These are phyloP conservation scores for Tagetes erecta DNA, from an alignment of 129 eudicot genomes.

Conservation along the genomic window DNA sequence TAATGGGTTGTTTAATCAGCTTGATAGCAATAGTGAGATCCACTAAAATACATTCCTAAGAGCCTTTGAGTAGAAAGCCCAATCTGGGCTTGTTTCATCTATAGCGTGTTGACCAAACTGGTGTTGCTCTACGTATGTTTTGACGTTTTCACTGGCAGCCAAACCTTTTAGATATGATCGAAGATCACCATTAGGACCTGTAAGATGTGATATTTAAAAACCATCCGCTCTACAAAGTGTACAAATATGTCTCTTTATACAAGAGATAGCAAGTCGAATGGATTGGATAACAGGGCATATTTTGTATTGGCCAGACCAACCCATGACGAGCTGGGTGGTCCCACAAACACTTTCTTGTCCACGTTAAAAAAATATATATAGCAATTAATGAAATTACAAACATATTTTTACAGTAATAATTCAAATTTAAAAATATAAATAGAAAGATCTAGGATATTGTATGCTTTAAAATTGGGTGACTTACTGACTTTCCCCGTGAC, in stretches of 20 bases:
- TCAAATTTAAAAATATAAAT: background rate
- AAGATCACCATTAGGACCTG: conserved; percentile 86
- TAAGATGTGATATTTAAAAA: conserved; percentile 14
- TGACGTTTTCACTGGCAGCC: conserved; percentile 33
- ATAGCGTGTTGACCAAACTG: conserved; percentile 37
- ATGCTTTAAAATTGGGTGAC: background rate
- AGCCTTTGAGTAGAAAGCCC: conserved; percentile 32
- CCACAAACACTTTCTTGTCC: background rate
- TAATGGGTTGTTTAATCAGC: conserved; percentile 2
- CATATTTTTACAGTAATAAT: background rate
- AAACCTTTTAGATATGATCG: conserved; percentile 66
- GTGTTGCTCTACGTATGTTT: conserved; percentile 36
- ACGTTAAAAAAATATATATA: background rate
- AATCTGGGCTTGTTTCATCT: conserved; percentile 34
- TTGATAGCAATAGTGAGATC: background rate
- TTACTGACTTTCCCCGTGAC: background rate
- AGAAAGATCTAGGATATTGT: background rate
- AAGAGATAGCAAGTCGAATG: background rate
- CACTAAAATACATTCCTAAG: conserved; percentile 20
- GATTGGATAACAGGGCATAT: background rate
- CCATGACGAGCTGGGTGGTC: background rate
- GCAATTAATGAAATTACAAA: background rate
- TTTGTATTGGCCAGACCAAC: background rate
- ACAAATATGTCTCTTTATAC: background rate
- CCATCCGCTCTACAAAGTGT: background rate